phyloP scores from a whole-genome alignment of 306 rosid genomes.

The Carpinus fangiana region DNA sequence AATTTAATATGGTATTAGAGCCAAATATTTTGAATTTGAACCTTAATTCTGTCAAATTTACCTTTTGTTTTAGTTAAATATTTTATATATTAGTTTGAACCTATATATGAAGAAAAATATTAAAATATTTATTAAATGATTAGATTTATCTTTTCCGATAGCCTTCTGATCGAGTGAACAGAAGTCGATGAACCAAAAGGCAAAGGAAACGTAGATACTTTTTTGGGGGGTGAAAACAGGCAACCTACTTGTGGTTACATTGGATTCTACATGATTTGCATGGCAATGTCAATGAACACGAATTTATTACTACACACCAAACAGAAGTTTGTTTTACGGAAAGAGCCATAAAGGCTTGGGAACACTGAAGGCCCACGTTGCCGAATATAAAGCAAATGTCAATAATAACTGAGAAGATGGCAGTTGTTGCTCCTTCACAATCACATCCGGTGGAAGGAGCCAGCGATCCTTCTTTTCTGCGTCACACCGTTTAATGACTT shows the following conservation, averaged over 20 bases:
- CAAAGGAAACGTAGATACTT: neutral
- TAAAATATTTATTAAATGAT: too few relatives aligned
- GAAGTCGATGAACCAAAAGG: neutral
- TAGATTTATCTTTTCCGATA: too few relatives aligned
- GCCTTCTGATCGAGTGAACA: too few relatives aligned
- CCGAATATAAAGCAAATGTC: neutral
- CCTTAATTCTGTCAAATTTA: too few relatives aligned
- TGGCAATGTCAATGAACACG: neutral
- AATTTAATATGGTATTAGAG: too few relatives aligned
- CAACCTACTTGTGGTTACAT: neutral
- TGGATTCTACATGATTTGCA: constrained; percentile 4
- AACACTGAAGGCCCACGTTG: constrained; percentile 9
- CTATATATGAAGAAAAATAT: too few relatives aligned
- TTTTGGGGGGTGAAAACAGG: neutral
- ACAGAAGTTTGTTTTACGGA: neutral
- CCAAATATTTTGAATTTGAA: too few relatives aligned
- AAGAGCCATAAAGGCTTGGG: neutral
- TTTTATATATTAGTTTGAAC: too few relatives aligned
- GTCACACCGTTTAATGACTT: neutral
- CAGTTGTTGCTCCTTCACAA: neutral
- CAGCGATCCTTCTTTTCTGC: neutral
- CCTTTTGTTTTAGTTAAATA: too few relatives aligned
- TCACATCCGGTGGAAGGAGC: neutral
- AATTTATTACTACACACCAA: neutral
- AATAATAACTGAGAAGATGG: neutral